Conservation (phyloP, 2,329 filamentous ascomycete genomes). For the Emergomyces africanus region DNA sequence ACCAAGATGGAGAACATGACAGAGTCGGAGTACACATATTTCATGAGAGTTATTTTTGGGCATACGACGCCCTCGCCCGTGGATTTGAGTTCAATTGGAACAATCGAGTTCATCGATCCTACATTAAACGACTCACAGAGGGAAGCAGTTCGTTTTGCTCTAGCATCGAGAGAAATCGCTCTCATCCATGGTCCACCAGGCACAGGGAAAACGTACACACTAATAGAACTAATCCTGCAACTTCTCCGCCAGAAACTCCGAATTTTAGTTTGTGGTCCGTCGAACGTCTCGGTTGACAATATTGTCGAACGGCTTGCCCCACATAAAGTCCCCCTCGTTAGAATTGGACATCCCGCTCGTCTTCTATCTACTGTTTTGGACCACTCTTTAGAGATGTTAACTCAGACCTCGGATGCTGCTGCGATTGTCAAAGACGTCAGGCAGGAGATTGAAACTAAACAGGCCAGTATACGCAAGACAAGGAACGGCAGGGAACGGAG, state of each 20-base stretch:
- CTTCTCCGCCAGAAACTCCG: constrained; percentile 60
- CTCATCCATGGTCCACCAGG: constrained; percentile 92
- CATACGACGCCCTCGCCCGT: constrained; percentile 41
- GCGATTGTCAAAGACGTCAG: constrained; percentile 82
- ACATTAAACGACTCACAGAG: constrained; percentile 50
- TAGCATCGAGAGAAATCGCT: constrained; percentile 68
- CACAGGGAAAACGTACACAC: constrained; percentile 91
- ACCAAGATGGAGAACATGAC: constrained; percentile 42
- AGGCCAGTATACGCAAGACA: constrained; percentile 78
- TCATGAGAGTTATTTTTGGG: constrained; percentile 50
- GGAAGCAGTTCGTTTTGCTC: constrained; percentile 61
- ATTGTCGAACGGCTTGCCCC: constrained; percentile 84
- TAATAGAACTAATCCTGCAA: constrained; percentile 93
- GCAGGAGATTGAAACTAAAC: constrained; percentile 84
- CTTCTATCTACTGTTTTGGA: constrained; percentile 76
- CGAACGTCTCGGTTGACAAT: constrained; percentile 96
- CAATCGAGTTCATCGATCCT: constrained; percentile 43
- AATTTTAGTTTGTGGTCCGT: constrained; percentile 87
- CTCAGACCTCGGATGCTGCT: constrained; percentile 78
- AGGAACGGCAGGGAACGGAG: constrained; percentile 65
- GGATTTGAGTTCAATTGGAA: constrained; percentile 33
- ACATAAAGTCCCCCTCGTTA: constrained; percentile 73
- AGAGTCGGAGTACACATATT: constrained; percentile 42
- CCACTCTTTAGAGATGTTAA: constrained; percentile 84
- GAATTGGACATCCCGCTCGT: constrained; percentile 84